A percentile compares a stretch with the other conserved stretches of the same genome.
phyloP scores from a whole-genome alignment of 495 filamentous ascomycete species.

The Halenospora varia region DNA sequence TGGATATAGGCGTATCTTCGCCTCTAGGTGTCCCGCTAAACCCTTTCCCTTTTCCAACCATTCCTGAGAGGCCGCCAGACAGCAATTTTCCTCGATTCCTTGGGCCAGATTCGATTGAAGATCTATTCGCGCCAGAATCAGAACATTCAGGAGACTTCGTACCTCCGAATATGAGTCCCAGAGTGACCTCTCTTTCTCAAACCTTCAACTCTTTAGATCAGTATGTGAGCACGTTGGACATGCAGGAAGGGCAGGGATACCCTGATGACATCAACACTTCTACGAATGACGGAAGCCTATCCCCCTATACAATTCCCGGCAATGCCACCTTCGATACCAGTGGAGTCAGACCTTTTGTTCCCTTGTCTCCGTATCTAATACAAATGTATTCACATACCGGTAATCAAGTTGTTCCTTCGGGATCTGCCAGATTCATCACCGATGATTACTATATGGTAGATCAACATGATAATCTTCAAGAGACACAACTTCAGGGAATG shows the following conservation, averaged over 20 bases:
- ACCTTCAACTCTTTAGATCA: conserved; percentile 8
- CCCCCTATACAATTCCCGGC: background rate
- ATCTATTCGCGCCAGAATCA: conserved; percentile 4
- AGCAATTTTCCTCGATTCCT: conserved; percentile 7
- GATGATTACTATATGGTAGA: conserved; percentile 1
- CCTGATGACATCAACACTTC: background rate
- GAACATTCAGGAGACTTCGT: conserved; percentile 2
- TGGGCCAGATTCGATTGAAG: conserved; percentile 11
- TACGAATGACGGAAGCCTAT: background rate
- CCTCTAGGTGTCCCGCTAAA: background rate
- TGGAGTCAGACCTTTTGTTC: conserved; percentile 5
- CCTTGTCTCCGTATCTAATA: conserved; percentile 12
- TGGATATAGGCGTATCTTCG: conserved; percentile 5
- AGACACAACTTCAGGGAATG: background rate
- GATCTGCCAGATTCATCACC: background rate
- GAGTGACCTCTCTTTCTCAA: background rate
- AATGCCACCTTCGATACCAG: background rate
- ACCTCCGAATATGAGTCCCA: background rate
- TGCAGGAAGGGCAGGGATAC: conserved; percentile 1
- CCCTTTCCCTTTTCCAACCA: conserved; percentile 1
- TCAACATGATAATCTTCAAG: conserved; percentile 1
- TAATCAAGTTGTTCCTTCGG: background rate
- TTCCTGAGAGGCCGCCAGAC: conserved; percentile 1
- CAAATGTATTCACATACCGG: conserved; percentile 1
- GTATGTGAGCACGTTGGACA: conserved; percentile 11